These are phyloP conservation scores for Colletotrichum plurivorum DNA, from an alignment of 2,329 filamentous ascomycete genomes.

Conservation along the genomic window DNA sequence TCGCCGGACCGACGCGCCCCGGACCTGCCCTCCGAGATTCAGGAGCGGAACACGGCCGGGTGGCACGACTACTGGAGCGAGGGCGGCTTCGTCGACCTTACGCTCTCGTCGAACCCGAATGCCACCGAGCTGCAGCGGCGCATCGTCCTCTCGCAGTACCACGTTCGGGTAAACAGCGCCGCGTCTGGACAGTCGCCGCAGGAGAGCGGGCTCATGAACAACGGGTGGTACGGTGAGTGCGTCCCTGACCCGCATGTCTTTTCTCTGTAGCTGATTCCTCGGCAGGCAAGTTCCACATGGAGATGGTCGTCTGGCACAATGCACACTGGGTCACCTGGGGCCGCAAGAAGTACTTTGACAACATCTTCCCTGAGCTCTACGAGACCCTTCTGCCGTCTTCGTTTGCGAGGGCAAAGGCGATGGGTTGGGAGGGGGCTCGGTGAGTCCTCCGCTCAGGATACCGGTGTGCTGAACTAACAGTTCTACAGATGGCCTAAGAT, in stretches of 20 bases:
- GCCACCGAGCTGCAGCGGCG: slow-evolving; percentile 60
- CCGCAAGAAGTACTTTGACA: slow-evolving; percentile 52
- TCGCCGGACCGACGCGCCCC: slow-evolving; percentile 46
- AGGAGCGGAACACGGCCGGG: slow-evolving; percentile 43
- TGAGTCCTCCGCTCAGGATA: not conserved
- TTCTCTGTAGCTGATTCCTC: slow-evolving; percentile 31
- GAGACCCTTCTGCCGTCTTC: slow-evolving; percentile 44
- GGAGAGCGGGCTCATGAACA: slow-evolving; percentile 57
- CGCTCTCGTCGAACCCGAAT: slow-evolving; percentile 50
- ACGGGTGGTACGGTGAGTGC: slow-evolving; percentile 59
- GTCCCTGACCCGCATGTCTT: not conserved
- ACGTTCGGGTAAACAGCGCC: slow-evolving; percentile 59
- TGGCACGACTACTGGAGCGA: slow-evolving; percentile 56
- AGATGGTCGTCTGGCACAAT: slow-evolving; percentile 60
- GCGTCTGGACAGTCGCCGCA: slow-evolving; percentile 54
- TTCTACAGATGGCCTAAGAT: slow-evolving; percentile 62
- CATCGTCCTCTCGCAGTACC: slow-evolving; percentile 59
- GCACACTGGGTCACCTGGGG: slow-evolving; percentile 58
- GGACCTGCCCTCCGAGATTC: slow-evolving; percentile 44
- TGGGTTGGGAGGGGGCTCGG: slow-evolving; percentile 50
- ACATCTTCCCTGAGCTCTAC: slow-evolving; percentile 50
- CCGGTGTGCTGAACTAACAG: not conserved
- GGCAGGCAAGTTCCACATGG: slow-evolving; percentile 56
- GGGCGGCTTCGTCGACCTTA: slow-evolving; percentile 59
- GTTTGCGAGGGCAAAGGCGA: slow-evolving; percentile 44